A percentile compares a stretch with the other conserved stretches of the same genome.
Conservation (phyloP, 257 asterid genomes). For the Rauvolfia tetraphylla region DNA sequence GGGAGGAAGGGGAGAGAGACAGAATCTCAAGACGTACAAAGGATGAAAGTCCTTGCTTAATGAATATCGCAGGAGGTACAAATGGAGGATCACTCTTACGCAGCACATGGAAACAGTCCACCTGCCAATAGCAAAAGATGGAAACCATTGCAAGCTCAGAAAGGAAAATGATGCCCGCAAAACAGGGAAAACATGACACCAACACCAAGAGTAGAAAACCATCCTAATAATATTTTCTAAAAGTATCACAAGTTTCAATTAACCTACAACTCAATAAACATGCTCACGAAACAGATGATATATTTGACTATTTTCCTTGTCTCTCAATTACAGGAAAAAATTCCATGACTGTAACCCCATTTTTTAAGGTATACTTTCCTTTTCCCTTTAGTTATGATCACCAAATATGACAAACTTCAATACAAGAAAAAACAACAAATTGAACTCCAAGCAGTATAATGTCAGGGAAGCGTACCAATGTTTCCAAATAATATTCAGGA, state of each 20-base stretch:
- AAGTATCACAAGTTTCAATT: not conserved
- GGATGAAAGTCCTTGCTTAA: constrained; percentile 86
- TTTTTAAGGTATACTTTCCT: not conserved
- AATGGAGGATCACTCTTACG: constrained; percentile 96
- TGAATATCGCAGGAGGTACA: constrained; percentile 69
- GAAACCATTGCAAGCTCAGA: constrained; percentile 3
- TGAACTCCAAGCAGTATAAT: not conserved
- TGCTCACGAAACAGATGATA: not conserved
- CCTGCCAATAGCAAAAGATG: constrained; percentile 47
- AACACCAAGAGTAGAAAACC: not conserved
- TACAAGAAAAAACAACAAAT: not conserved
- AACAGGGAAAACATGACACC: not conserved
- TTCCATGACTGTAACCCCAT: not conserved
- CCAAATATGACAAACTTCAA: not conserved
- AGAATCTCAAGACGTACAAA: constrained; percentile 52
- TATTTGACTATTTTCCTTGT: not conserved
- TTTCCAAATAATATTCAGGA: constrained; percentile 93
- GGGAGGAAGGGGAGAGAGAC: constrained; percentile 8
- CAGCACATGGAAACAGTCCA: constrained; percentile 89
- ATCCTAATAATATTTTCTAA: not conserved
- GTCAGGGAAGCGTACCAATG: constrained; percentile 53
- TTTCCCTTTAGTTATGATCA: not conserved
- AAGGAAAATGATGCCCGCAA: not conserved
- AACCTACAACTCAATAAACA: not conserved
- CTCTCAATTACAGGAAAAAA: not conserved